Conservation (phyloP, 495 filamentous ascomycete genomes). For the Aspergillus heteromorphus region DNA sequence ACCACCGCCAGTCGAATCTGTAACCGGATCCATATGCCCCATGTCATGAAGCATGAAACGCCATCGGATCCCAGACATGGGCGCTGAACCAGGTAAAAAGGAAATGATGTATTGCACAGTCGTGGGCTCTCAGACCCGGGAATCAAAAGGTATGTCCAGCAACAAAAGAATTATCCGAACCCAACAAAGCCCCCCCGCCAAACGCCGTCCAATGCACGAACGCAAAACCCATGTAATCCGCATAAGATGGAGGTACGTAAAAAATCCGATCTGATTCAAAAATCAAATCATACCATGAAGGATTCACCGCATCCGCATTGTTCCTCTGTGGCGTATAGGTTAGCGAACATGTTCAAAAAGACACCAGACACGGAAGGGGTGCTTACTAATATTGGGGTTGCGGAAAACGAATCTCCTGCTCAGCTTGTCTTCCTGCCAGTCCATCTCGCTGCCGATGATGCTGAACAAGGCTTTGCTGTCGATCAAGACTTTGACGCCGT, state of each 20-base stretch:
- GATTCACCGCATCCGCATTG: slow-evolving; percentile 96
- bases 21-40: neutral
- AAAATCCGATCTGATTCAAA: neutral
- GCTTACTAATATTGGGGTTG: slow-evolving; percentile 98
- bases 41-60: neutral
- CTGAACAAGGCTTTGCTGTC: slow-evolving; percentile 96
- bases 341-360: slow-evolving; percentile 20
- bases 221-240: slow-evolving; percentile 9
- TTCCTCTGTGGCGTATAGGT: slow-evolving; percentile 63
- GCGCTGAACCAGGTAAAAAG: neutral
- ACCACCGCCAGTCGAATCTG: neutral
- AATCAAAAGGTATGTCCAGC: slow-evolving; percentile 32
- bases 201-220: slow-evolving; percentile 45
- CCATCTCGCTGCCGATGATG: slow-evolving; percentile 98
- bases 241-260: slow-evolving; percentile 12
- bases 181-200: slow-evolving; percentile 14
- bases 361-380: slow-evolving; percentile 1
- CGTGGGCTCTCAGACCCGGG: slow-evolving; percentile 24
- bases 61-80: neutral
- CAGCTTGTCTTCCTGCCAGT: slow-evolving; percentile 95
- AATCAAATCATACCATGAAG: slow-evolving; percentile 71
- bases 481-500: slow-evolving; percentile 91
- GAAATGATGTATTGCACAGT: slow-evolving; percentile 13
- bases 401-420: slow-evolving; percentile 85
- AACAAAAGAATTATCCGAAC: slow-evolving; percentile 7